Conservation (phyloP, 139 green algal genomes). For the Chlamydomonas incerta region DNA sequence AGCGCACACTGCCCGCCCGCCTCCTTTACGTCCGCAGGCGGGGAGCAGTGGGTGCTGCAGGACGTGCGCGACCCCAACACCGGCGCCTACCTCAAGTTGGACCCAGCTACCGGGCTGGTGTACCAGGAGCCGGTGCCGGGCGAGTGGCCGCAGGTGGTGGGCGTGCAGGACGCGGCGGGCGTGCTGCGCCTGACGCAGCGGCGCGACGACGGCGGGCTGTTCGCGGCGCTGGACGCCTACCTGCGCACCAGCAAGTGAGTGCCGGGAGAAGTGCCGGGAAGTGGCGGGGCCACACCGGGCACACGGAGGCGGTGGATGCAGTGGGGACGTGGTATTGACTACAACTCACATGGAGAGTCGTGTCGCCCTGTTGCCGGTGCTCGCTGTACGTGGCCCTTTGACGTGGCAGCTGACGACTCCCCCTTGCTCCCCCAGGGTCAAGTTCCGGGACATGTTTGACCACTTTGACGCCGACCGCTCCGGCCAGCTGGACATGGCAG, state of each 20-base stretch:
- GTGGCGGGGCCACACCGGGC: no score
- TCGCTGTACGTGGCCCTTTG: no score
- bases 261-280: background rate
- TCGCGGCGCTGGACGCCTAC: slow-evolving; percentile 56
- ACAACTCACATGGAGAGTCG: no score
- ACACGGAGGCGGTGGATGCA: no score
- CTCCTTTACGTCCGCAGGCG: background rate
- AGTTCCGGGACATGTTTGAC: slow-evolving; percentile 50
- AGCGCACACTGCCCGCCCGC: no score
- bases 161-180: slow-evolving; percentile 19
- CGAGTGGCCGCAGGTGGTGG: slow-evolving; percentile 43
- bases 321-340: no score
- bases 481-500: slow-evolving; percentile 42
- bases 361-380: no score
- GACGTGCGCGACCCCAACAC: slow-evolving; percentile 43
- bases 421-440: slow-evolving; percentile 3
- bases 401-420: no score
- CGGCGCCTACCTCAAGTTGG: slow-evolving; percentile 20
- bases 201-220: slow-evolving; percentile 49
- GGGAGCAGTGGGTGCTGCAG: slow-evolving; percentile 38
- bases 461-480: slow-evolving; percentile 46
- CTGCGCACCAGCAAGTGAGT: slow-evolving; percentile 29
- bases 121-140: slow-evolving; percentile 16
- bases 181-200: slow-evolving; percentile 39
- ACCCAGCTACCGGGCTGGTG: slow-evolving; percentile 43